Percentiles rank a stretch among this genome's conserved stretches.
These are phyloP conservation scores for Azolla pinnata DNA, from an alignment of 75 land plant genomes.

Conservation along the genomic window DNA sequence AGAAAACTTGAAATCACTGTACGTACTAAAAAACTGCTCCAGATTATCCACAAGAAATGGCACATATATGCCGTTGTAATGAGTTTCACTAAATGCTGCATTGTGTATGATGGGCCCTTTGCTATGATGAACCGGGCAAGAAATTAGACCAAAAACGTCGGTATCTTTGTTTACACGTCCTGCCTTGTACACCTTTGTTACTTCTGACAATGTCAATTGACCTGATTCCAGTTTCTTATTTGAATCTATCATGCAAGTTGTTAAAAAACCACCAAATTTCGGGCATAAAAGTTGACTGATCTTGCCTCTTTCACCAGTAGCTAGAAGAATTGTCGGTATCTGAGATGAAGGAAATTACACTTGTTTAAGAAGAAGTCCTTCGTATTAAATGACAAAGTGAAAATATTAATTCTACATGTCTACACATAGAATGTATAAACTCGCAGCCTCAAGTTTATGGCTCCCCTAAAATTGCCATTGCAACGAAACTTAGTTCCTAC, in stretches of 20 bases:
- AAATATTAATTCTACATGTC: background rate
- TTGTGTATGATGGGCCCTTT: constrained; percentile 77
- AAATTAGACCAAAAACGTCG: constrained; percentile 81
- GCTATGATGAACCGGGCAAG: constrained; percentile 92
- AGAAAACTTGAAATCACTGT: constrained; percentile 61
- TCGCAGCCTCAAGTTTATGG: too few species aligned
- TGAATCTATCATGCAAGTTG: constrained; percentile 62
- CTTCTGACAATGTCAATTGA: constrained; percentile 63
- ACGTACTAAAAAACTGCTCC: constrained; percentile 49
- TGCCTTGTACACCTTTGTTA: constrained; percentile 52
- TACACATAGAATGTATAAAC: background rate
- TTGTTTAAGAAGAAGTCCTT: background rate
- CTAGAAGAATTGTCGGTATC: constrained; percentile 86
- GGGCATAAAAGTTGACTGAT: constrained; percentile 62
- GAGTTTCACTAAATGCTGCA: constrained; percentile 46
- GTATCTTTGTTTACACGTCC: constrained; percentile 49
- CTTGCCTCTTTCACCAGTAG: constrained; percentile 78
- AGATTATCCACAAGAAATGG: constrained; percentile 80
- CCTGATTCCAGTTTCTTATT: constrained; percentile 82
- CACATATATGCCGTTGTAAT: constrained; percentile 68
- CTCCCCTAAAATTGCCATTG: too few species aligned
- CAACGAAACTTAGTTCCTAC: too few species aligned
- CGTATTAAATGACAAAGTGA: background rate
- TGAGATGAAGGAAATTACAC: constrained; percentile 15
- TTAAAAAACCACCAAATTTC: constrained; percentile 87